Evolutionary conservation across 805 yeast species (phyloP).

Genomic region (Metschnikowia anglica): DNA sequence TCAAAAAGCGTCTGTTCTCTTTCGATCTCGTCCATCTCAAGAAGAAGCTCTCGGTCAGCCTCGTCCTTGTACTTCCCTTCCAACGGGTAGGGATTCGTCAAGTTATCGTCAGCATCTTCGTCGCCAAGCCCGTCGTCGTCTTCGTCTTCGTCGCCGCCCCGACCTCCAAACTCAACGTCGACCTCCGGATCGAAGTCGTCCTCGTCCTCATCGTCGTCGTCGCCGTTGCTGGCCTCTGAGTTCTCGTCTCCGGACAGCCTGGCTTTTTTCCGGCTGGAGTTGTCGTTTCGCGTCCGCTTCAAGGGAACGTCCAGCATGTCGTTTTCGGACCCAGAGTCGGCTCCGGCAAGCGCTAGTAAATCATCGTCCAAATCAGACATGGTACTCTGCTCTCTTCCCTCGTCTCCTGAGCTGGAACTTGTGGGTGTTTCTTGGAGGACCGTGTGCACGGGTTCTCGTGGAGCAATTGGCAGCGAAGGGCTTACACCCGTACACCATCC

Average conservation of each 20-base stretch:
- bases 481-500: constrained; percentile 12
- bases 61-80: constrained; percentile 90
- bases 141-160: constrained; percentile 26
- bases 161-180: constrained; percentile 30
- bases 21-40: constrained; percentile 85
- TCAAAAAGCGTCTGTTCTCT: constrained; percentile 90
- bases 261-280: constrained; percentile 12
- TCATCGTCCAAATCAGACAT: constrained; percentile 94
- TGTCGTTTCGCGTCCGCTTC: constrained; percentile 31
- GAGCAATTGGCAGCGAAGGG: too few relatives aligned
- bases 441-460: neutral
- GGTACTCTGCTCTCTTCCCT: neutral
- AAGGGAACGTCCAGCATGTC: constrained; percentile 33
- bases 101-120: constrained; percentile 20
- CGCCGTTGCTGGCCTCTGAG: constrained; percentile 19
- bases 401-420: neutral
- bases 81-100: constrained; percentile 80
- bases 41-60: constrained; percentile 60
- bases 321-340: constrained; percentile 47
- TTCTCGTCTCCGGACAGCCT: constrained; percentile 26
- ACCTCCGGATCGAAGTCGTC: constrained; percentile 22
- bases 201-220: constrained; percentile 25
- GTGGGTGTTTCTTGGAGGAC: neutral
- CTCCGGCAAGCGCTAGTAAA: constrained; percentile 81
- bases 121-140: constrained; percentile 18